Base-by-base conservation (phyloP, 441 rosid genomes). In the Gossypium trilobum region DNA sequence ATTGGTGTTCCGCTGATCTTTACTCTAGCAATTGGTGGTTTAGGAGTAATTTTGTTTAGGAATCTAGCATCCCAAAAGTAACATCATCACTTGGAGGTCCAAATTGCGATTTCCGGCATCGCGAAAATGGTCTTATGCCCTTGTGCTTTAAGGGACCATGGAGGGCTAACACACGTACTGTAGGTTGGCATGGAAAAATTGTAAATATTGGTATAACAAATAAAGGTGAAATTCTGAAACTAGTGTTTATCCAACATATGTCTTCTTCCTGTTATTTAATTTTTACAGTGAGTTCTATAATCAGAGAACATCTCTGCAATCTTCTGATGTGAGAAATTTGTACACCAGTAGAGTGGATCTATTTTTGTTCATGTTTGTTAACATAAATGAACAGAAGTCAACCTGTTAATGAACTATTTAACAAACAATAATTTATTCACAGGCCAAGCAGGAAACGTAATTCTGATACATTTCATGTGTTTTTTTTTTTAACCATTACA, bases 1-100 rank as follows among this genome's bases (percentile, higher is more conserved):
- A 50, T 85, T 27, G 51, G 78, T 8, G 16, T 83, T 59, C 90
- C 95, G 36, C 75, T 90, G 55, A 70, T 92, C 75, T 70, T 87
- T 70, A 85, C 89, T 70, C 54, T 95, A 70, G 92, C 88, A 51
- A 46, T 88, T 63, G 93, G 95, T 29, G 87, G 90, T 61, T 61
- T 94, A 11, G 87, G 94, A 46, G 55, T 89, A 14, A 73, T 88
- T 79, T 70, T 88, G 72, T 79, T 85, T 71, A 86, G 80, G 78
- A 80, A 84, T 64, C 73, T 82, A 66, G 70, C 82, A 25, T 79
- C 78, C 54, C 79, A 76, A 20, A 83, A 82, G 77, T 88, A 82
- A 85, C 33, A 52, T 42, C 17, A 8, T 67, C 46, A 51, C 2
- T 25, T 14, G 17, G 22, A n/a, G 25, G 17, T 6, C 13, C 17